Conservation (phyloP, 805 yeast species). For the Saccharomycopsis fodiens region DNA sequence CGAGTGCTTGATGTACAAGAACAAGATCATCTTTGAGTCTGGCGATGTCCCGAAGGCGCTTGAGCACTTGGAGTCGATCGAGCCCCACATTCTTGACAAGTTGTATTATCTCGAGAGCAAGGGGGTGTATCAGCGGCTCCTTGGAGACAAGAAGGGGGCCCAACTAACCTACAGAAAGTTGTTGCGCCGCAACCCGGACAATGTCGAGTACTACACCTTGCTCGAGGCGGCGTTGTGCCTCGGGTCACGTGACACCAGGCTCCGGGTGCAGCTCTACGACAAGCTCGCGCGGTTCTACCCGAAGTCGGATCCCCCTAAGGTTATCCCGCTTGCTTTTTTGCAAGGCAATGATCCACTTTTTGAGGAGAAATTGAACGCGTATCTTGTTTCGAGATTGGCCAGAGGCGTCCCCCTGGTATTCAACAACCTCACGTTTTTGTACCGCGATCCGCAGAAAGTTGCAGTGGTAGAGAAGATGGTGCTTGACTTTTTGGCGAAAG, state of each 20-base stretch:
- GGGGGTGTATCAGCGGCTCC: slow-evolving; percentile 53
- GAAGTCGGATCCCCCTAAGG: slow-evolving; percentile 70
- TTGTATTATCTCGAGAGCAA: slow-evolving; percentile 55
- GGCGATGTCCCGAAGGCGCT: slow-evolving; percentile 64
- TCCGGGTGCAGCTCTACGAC: slow-evolving; percentile 53
- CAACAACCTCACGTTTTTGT: slow-evolving; percentile 76
- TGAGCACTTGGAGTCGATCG: slow-evolving; percentile 47
- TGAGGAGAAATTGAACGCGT: slow-evolving; percentile 38
- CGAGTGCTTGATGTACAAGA: slow-evolving; percentile 72
- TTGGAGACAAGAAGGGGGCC: slow-evolving; percentile 57
- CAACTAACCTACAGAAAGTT: slow-evolving; percentile 58
- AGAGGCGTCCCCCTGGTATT: slow-evolving; percentile 90
- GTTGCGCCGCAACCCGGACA: slow-evolving; percentile 81
- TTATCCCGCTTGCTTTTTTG: slow-evolving; percentile 70
- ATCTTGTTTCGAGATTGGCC: slow-evolving; percentile 53
- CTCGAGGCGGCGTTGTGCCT: slow-evolving; percentile 62
- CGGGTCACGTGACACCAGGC: slow-evolving; percentile 35
- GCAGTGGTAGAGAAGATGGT: slow-evolving; percentile 46
- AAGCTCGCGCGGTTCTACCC: slow-evolving; percentile 69
- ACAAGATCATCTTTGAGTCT: slow-evolving; percentile 50
- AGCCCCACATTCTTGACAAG: slow-evolving; percentile 48
- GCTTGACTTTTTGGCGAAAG: slow-evolving; percentile 34
- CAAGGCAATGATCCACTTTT: slow-evolving; percentile 44
- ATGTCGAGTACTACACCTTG: slow-evolving; percentile 51
- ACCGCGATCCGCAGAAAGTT: slow-evolving; percentile 36